Evolutionary conservation across 306 rosid species (phyloP).

Genomic region (Cicer cuneatum): DNA sequence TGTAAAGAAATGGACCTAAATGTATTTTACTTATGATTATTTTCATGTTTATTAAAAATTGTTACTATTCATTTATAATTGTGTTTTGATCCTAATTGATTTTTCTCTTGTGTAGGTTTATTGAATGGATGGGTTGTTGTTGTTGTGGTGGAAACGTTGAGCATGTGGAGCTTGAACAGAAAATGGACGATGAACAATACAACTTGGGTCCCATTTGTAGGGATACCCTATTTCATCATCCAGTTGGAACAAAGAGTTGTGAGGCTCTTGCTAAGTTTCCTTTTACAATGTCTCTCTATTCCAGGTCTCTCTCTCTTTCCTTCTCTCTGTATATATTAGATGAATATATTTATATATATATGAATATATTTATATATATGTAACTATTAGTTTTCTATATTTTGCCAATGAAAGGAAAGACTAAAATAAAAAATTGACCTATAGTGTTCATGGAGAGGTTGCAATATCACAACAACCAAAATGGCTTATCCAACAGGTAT

Average conservation of each 20-base stretch:
- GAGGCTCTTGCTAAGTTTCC: slow-evolving; percentile 73
- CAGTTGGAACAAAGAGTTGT: slow-evolving; percentile 67
- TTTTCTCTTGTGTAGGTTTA: slow-evolving; percentile 49
- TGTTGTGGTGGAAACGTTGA: slow-evolving; percentile 56
- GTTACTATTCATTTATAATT: not conserved
- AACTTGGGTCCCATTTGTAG: slow-evolving; percentile 53
- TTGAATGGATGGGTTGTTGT: slow-evolving; percentile 88
- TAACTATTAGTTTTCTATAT: not conserved
- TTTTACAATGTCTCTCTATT: slow-evolving; percentile 60
- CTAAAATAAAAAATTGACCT: slow-evolving; percentile 30
- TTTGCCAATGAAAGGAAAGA: slow-evolving; percentile 11
- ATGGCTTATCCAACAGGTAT: slow-evolving; percentile 60
- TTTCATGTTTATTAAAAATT: not conserved
- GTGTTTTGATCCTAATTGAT: not conserved
- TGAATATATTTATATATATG: not conserved
- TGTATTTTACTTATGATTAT: too few relatives aligned
- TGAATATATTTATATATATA: not conserved
- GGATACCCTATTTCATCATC: slow-evolving; percentile 61
- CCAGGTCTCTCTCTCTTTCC: slow-evolving; percentile 54
- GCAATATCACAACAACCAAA: slow-evolving; percentile 76
- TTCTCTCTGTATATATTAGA: not conserved
- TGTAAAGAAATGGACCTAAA: too few relatives aligned
- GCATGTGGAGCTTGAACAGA: slow-evolving; percentile 44
- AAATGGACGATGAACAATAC: slow-evolving; percentile 41
- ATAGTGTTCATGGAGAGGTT: slow-evolving; percentile 78